Evolutionary conservation across 495 filamentous ascomycete species (phyloP).

Genomic region (Podospora pseudoanserina): DNA sequence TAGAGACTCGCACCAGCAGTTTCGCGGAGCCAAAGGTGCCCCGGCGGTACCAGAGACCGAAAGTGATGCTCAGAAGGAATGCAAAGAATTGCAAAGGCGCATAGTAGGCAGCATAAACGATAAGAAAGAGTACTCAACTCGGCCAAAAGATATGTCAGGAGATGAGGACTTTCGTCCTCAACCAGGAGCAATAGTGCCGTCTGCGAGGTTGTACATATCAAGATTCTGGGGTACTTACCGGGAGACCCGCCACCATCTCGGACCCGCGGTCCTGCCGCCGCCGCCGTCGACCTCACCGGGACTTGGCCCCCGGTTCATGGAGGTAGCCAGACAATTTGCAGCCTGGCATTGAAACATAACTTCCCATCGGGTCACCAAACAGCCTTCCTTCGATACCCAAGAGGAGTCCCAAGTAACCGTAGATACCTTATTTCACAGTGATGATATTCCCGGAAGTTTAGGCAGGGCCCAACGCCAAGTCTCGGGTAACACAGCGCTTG

Average conservation of each 20-base stretch:
- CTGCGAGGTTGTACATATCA: no score
- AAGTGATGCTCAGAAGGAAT: no score
- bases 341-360: background rate
- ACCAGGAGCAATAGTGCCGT: no score
- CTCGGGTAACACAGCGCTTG: background rate
- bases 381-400: background rate
- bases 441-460: background rate
- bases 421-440: background rate
- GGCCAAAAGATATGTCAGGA: no score
- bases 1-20: no score
- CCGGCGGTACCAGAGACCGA: no score
- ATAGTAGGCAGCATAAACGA: no score
- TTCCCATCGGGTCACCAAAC: background rate
- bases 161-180: no score
- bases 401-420: background rate
- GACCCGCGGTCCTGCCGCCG: background rate
- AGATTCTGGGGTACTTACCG: no score
- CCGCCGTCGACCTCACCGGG: background rate
- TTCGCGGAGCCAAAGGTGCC: no score
- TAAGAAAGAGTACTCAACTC: no score
- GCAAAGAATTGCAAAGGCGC: no score
- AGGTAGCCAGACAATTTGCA: background rate
- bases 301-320: background rate
- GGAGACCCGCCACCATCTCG: background rate
- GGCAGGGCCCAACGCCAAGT: background rate